phyloP scores from a whole-genome alignment of 2,329 filamentous ascomycete genomes.

The Beauveria brongniartii region DNA sequence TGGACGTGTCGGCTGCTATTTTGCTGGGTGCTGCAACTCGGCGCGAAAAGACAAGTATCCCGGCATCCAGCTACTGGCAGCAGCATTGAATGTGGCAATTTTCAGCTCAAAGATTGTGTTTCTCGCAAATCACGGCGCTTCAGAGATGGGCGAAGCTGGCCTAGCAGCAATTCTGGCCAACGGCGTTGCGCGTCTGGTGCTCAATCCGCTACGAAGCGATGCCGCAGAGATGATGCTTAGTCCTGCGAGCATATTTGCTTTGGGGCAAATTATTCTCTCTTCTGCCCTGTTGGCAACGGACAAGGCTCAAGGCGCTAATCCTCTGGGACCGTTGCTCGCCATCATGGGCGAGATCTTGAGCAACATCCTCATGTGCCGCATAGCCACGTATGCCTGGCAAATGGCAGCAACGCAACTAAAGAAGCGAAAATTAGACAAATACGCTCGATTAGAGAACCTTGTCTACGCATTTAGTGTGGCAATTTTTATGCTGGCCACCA shows the following conservation, averaged over 20 bases:
- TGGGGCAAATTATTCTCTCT: background rate
- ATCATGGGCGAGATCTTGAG: background rate
- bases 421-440: background rate
- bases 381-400: background rate
- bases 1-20: conserved; percentile 9
- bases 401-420: background rate
- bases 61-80: background rate
- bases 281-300: background rate
- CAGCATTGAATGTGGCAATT: background rate
- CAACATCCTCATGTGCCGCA: background rate
- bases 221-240: background rate
- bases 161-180: background rate
- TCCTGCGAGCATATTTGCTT: background rate
- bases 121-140: background rate
- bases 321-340: background rate
- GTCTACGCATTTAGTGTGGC: background rate
- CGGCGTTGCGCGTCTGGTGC: background rate
- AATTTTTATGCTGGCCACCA: background rate
- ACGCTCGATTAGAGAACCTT: background rate
- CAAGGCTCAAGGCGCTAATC: background rate
- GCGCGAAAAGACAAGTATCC: background rate
- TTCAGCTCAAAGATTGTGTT: background rate
- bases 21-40: conserved; percentile 10
- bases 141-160: background rate
- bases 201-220: conserved; percentile 4